A percentile compares a stretch with the other conserved stretches of the same genome.
Conservation (phyloP, 2,329 filamentous ascomycete genomes). For the Cladophialophora psammophila region DNA sequence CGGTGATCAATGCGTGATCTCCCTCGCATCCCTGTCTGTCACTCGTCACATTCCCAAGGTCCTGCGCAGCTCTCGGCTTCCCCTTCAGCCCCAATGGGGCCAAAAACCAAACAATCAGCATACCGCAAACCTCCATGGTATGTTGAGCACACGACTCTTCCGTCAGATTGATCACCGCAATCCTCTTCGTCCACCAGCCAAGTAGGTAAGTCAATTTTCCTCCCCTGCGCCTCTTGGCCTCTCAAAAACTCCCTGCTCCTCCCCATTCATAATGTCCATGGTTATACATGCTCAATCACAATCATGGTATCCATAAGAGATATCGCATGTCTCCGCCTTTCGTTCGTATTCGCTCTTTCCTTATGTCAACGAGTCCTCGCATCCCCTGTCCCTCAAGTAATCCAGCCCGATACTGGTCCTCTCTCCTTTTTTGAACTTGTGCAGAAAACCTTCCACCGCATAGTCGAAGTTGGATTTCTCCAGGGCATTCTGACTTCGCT, state of each 20-base stretch:
- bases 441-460: conserved; percentile 24
- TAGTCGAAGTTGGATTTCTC: conserved; percentile 31
- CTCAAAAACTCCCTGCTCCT: neutral
- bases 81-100: neutral
- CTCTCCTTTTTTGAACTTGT: conserved; percentile 33
- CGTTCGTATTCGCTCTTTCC: neutral
- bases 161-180: neutral
- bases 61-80: neutral
- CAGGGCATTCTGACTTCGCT: conserved; percentile 24
- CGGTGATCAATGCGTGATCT: neutral
- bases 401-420: conserved; percentile 20
- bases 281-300: neutral
- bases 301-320: neutral
- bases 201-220: neutral
- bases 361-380: conserved; percentile 13
- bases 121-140: neutral
- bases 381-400: conserved; percentile 24
- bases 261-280: neutral
- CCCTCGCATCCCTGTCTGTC: neutral
- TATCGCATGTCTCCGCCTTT: neutral
- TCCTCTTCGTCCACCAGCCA: neutral
- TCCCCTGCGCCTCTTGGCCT: neutral
- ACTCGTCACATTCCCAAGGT: neutral
- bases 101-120: neutral
- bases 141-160: neutral